Base-by-base conservation (phyloP, 768 basidiomycete genomes). In the Phylloporus rhodoxanthus region DNA sequence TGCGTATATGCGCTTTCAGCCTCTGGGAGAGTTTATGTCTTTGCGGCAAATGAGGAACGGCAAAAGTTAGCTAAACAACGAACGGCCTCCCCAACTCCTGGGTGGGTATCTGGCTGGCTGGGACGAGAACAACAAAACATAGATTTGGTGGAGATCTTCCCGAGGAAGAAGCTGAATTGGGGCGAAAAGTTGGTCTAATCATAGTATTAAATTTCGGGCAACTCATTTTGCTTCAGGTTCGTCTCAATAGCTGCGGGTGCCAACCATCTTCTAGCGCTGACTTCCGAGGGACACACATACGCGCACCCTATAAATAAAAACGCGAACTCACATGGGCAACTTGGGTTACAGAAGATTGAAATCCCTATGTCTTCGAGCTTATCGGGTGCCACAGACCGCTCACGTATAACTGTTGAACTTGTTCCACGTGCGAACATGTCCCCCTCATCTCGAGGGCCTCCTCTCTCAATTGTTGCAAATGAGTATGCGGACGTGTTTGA, bases 271-370 rank as follows among this genome's bases (percentile, higher is more conserved):
- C 75, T 88, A n/a, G 85, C 81, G 4, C 64, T 86, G 34, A 85
- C 86, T 8, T 84, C 81, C 9, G 51, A 68, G 32, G 91, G 91
- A 2, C 84, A 90, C 41, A 77, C 86, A 5, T 92, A 87, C 62
- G 78, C 82, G 2, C 81, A 90, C 59, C 89, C 93, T 0, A 72
- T 89, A 37, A 80, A 79, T 54, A 80, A 80, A 54, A 65, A 76
- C 8, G 92, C 87, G 25, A 97, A 97, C 67, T 70, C 77, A 1
- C 79, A 82, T 62, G 87, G 89, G 1, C 93, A 96, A 63, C 80
- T 97, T 8, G 93, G 92, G 7, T 75, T 87, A 56, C 79, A 82
- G 25, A 80, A 79, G 53, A 75, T 85, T 43, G 70, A 79, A 43
- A 72, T 87, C 2, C 65, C 66, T 29, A 58, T 70, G 30, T 61